Percentiles rank a stretch among this genome's conserved stretches.
Conservation (phyloP, 805 yeast genomes). For the Starmera amethionina region DNA sequence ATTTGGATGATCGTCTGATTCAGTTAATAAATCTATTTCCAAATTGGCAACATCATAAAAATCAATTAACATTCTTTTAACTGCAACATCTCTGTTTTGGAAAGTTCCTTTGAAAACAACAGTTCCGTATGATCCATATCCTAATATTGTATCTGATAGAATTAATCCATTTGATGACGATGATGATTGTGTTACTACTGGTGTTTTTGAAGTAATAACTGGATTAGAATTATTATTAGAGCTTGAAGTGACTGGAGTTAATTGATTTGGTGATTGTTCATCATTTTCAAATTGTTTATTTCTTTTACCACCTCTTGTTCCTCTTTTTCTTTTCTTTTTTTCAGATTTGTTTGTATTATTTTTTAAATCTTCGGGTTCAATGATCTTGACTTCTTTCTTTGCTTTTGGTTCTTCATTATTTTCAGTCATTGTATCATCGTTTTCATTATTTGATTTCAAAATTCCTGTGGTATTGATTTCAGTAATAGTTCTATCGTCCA, state of each 20-base stretch:
- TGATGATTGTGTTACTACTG: too few species aligned
- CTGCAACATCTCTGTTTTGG: constrained; percentile 92
- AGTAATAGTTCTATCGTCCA: neutral
- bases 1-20: constrained; percentile 94
- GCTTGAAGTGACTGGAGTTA: constrained; percentile 1
- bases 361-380: constrained; percentile 16
- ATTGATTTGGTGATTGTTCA: neutral
- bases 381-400: constrained; percentile 18
- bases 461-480: neutral
- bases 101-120: constrained; percentile 86
- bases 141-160: constrained; percentile 69
- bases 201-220: too few species aligned
- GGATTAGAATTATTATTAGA: constrained; percentile 12
- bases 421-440: neutral
- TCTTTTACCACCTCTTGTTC: constrained; percentile 76
- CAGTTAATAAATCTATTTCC: constrained; percentile 79
- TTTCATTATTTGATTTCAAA: neutral
- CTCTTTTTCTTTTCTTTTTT: constrained; percentile 64
- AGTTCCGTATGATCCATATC: constrained; percentile 96
- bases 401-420: neutral
- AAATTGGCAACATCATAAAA: constrained; percentile 91
- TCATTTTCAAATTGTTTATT: constrained; percentile 19
- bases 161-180: constrained; percentile 32
- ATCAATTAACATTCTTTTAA: constrained; percentile 85
- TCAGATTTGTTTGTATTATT: constrained; percentile 1